phyloP scores from a whole-genome alignment of 345 rosid genomes.

The Eucalyptus virginea region DNA sequence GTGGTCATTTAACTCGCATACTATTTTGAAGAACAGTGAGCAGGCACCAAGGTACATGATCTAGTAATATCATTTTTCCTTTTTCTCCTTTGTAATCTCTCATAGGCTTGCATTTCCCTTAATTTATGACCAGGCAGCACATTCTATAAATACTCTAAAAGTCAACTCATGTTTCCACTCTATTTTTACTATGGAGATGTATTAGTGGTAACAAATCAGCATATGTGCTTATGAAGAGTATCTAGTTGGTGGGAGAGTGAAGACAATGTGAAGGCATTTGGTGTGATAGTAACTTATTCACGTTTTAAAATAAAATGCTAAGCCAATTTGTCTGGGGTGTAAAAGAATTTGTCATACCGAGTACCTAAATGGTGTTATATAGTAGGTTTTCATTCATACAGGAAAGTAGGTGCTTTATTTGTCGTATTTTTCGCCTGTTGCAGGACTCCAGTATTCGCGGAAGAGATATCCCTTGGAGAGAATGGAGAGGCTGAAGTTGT shows the following conservation, averaged over 20 bases:
- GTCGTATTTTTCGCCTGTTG: background rate
- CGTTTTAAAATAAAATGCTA: background rate
- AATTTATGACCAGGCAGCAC: background rate
- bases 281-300: background rate
- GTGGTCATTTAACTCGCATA: slow-evolving; percentile 84
- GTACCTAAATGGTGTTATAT: background rate
- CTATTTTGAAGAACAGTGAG: slow-evolving; percentile 70
- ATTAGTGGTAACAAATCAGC: background rate
- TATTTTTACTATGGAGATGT: background rate
- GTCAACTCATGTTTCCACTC: background rate
- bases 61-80: background rate
- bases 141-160: background rate
- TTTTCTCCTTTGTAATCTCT: background rate
- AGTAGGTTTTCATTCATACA: background rate
- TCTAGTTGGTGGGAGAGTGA: background rate
- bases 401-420: background rate
- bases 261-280: background rate
- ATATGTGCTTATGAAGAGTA: background rate
- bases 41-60: slow-evolving; percentile 71
- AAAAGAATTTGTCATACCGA: background rate
- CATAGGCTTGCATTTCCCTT: background rate
- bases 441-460: slow-evolving; percentile 74
- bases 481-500: slow-evolving; percentile 22
- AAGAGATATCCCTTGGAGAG: slow-evolving; percentile 48
- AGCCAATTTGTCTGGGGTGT: background rate